These are phyloP conservation scores for Teunomyces kruisii DNA, from an alignment of 805 yeast genomes.

Conservation along the genomic window DNA sequence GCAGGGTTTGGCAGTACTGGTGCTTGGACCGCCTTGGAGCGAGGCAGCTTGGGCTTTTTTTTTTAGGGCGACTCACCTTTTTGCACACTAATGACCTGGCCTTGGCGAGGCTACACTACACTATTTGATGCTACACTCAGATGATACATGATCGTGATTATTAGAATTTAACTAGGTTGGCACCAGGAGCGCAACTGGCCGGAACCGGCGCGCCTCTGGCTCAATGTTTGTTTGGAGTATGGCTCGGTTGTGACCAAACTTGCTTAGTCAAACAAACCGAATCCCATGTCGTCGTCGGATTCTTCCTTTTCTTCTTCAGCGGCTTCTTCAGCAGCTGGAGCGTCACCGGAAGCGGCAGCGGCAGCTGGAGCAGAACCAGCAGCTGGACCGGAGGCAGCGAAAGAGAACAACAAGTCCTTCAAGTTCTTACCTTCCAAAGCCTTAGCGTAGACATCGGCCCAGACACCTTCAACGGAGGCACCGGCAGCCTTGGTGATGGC, in stretches of 20 bases:
- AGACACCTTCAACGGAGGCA: constrained; percentile 73
- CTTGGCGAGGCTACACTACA: background rate
- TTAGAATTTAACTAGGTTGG: constrained; percentile 2
- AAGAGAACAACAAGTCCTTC: constrained; percentile 66
- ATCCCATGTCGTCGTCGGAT: constrained; percentile 29
- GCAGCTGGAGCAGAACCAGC: constrained; percentile 34
- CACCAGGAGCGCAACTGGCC: constrained; percentile 1
- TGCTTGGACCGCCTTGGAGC: too few relatives aligned
- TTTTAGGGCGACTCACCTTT: too few relatives aligned
- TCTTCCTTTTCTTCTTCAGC: constrained; percentile 21
- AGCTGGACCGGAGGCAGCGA: constrained; percentile 50
- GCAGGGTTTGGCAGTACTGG: too few relatives aligned
- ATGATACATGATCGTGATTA: constrained; percentile 3
- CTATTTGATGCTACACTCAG: background rate
- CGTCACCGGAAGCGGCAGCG: constrained; percentile 35
- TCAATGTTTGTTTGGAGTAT: background rate
- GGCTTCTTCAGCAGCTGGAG: constrained; percentile 49
- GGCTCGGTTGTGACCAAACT: background rate
- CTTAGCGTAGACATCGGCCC: constrained; percentile 88
- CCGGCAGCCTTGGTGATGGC: constrained; percentile 81
- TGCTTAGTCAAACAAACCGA: constrained; percentile 31
- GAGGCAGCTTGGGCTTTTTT: too few relatives aligned
- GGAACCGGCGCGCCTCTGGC: background rate
- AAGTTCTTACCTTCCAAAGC: constrained; percentile 83
- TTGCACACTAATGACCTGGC: too few relatives aligned